A percentile compares a stretch with the other conserved stretches of the same genome.
These are phyloP conservation scores for Ustilago bromivora DNA, from an alignment of 1,284 basidiomycete genomes.

Conservation along the genomic window DNA sequence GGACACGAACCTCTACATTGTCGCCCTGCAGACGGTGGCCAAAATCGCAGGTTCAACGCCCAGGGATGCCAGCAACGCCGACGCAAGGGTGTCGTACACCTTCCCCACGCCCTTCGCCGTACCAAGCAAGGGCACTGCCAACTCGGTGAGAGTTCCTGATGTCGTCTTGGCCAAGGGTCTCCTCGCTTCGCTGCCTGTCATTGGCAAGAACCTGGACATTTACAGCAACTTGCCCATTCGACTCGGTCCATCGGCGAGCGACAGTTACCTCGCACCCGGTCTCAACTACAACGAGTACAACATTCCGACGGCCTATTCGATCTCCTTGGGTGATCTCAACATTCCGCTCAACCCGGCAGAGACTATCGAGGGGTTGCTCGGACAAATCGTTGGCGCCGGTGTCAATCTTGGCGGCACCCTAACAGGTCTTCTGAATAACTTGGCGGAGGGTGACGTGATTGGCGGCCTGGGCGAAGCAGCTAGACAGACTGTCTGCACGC, in stretches of 20 bases:
- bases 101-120: conserved; percentile 38
- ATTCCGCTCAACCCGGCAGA: conserved; percentile 26
- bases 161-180: conserved; percentile 56
- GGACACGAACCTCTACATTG: conserved; percentile 38
- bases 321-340: conserved; percentile 15
- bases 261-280: conserved; percentile 48
- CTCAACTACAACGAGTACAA: conserved; percentile 56
- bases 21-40: conserved; percentile 43
- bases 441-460: conserved; percentile 24
- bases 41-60: conserved; percentile 28
- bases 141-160: conserved; percentile 40
- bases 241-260: conserved; percentile 41
- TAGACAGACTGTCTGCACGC: conserved; percentile 20
- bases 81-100: conserved; percentile 43
- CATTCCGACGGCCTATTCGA: conserved; percentile 40
- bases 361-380: conserved; percentile 18
- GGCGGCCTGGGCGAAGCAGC: conserved; percentile 16
- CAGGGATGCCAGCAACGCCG: conserved; percentile 28
- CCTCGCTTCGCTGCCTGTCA: conserved; percentile 33
- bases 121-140: conserved; percentile 20
- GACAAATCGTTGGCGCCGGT: neutral
- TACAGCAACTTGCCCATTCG: conserved; percentile 45
- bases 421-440: conserved; percentile 5
- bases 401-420: conserved; percentile 17
- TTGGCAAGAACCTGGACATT: conserved; percentile 54